Base-by-base conservation (phyloP, 495 filamentous ascomycete genomes). In the Daldinia decipiens region DNA sequence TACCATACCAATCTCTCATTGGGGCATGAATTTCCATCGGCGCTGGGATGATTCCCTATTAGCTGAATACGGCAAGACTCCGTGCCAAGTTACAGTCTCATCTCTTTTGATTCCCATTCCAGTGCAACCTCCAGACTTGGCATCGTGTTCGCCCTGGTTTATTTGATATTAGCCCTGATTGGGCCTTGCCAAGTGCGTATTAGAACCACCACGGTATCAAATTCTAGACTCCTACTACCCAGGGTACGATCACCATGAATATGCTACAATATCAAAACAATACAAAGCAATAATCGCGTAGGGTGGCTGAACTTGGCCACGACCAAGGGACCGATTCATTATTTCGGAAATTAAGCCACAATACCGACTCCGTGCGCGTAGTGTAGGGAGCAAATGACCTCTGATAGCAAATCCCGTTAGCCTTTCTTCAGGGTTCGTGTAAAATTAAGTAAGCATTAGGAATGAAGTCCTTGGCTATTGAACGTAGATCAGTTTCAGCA, bases 401-500 rank as follows among this genome's bases (percentile, higher is more conserved):
- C 45, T 26, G 24, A n/a, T 31, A 31, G 31, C 50, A 24, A 47
- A 24, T 31, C 8, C 12, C 26, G 50, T 8, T 29, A 11, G 6
- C 43, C 8, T 47, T 31, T 31, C 12, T 31, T 31, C 12, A 31
- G 31, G 50, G 24, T 57, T 71, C 52, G 57, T 32, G 43, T 45
- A n/a, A 54, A 60, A 40, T 26, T 62, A 21, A 26, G 26, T 62
- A 21, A 26, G 26, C 50, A 59, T 53, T 40, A 24, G 32, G 29
- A 59, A 51, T 21, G 2, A 21, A 1, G 36, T 60, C 26, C 24
- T 38, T 40, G 21, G 45, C 29, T 54, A 19, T 31, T 55, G 63
- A 32, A 31, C 59, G 69, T 50, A 67, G 34, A 55, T 34, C 65
- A 62, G 65, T 68, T 73, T 73, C 70, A 66, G 60, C 43, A 29